Percentiles rank a stretch among this genome's conserved stretches.
Conservation (phyloP, 352 stramenopile species). For the Globisporangium orthogonon region DNA sequence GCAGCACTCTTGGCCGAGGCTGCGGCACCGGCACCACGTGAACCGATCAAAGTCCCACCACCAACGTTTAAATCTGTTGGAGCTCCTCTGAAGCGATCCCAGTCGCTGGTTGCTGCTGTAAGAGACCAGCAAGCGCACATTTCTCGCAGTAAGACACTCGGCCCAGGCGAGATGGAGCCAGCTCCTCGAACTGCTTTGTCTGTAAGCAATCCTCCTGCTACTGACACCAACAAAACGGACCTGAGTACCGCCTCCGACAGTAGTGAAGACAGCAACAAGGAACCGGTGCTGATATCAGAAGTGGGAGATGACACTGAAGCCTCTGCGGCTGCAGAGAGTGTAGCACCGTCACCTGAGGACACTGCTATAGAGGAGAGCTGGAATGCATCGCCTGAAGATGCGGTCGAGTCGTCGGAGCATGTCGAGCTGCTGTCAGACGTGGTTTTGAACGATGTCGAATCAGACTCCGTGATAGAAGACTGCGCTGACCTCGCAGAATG, state of each 20-base stretch:
- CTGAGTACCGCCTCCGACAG: not conserved
- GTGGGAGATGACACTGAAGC: not conserved
- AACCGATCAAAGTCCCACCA: not conserved
- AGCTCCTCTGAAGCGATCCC: not conserved
- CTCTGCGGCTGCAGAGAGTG: not conserved
- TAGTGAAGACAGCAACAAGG: not conserved
- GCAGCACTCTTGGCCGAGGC: not conserved
- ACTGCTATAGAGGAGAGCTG: not conserved
- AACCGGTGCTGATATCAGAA: not conserved
- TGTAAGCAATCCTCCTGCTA: not conserved
- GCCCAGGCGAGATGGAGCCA: too few species aligned
- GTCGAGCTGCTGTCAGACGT: not conserved
- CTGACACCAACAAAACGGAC: not conserved
- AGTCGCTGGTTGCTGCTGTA: not conserved
- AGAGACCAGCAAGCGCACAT: not conserved
- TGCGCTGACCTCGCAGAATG: not conserved
- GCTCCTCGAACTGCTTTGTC: not conserved
- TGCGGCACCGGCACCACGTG: not conserved
- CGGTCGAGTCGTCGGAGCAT: not conserved
- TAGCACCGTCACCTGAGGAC: not conserved
- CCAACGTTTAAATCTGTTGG: not conserved
- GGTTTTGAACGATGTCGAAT: not conserved
- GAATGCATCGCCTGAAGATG: not conserved
- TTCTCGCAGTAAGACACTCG: conserved; percentile 5
- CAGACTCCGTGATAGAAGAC: not conserved